Conservation (phyloP, 2,329 filamentous ascomycete genomes). For the Aureobasidium sp. region DNA sequence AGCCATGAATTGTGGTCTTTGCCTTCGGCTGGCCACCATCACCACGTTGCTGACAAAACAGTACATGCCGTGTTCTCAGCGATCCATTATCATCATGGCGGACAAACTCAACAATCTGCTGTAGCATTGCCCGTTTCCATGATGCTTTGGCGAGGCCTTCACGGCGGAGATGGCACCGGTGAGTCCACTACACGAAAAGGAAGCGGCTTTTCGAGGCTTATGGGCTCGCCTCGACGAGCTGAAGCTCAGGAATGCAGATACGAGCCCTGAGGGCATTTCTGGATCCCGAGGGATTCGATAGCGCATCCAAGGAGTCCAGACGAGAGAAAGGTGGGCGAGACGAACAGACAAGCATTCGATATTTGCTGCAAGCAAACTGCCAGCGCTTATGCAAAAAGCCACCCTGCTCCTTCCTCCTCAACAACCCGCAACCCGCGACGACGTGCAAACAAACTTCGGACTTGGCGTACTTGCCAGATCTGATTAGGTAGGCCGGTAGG, state of each 20-base stretch:
- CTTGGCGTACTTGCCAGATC: not conserved
- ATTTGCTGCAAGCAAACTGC: constrained; percentile 4
- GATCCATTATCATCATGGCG: not conserved
- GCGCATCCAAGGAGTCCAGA: not conserved
- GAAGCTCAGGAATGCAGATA: constrained; percentile 3
- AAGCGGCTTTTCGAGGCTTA: not conserved
- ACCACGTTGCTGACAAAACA: constrained; percentile 1
- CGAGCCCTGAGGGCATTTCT: not conserved
- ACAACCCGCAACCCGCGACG: not conserved
- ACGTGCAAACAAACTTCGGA: constrained; percentile 7
- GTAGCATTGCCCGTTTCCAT: not conserved
- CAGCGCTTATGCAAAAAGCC: not conserved
- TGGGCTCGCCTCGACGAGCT: not conserved
- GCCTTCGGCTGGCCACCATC: not conserved
- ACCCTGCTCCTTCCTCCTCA: not conserved
- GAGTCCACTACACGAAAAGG: not conserved
- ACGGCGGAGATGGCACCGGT: not conserved
- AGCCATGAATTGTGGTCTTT: not conserved
- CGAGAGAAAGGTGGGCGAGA: not conserved
- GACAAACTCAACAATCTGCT: not conserved
- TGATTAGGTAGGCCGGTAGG: not conserved
- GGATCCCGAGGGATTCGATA: not conserved
- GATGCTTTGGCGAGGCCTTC: not conserved
- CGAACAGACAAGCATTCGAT: constrained; percentile 1
- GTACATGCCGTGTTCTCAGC: constrained; percentile 5